A percentile compares a stretch with the other conserved stretches of the same genome.
phyloP scores from a whole-genome alignment of 2,329 filamentous ascomycete genomes.

The Anthostomella pinea region DNA sequence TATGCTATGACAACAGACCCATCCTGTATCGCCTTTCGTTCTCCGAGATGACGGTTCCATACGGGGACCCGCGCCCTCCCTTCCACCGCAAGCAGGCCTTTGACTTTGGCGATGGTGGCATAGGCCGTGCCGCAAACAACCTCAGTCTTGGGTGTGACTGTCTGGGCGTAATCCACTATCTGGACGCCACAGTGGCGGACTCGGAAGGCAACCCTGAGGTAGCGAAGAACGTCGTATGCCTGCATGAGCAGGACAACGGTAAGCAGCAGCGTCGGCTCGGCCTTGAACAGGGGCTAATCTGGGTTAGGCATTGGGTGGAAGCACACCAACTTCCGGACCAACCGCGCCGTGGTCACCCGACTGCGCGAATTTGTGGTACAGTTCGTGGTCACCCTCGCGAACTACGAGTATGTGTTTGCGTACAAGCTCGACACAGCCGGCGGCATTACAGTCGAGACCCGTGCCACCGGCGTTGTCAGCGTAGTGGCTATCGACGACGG shows the following conservation, averaged over 20 bases:
- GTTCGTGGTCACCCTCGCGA: constrained; percentile 65
- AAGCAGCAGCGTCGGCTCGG: not conserved
- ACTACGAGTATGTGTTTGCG: constrained; percentile 69
- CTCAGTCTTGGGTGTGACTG: constrained; percentile 66
- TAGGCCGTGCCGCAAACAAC: constrained; percentile 64
- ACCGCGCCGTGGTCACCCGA: constrained; percentile 58
- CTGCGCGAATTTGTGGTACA: constrained; percentile 63
- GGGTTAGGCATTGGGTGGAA: constrained; percentile 60
- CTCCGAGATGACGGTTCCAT: constrained; percentile 62
- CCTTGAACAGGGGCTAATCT: constrained; percentile 4
- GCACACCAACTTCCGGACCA: constrained; percentile 66
- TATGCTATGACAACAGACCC: constrained; percentile 58
- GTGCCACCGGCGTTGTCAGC: constrained; percentile 67
- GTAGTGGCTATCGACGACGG: constrained; percentile 59
- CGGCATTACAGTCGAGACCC: constrained; percentile 57
- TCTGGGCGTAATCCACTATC: constrained; percentile 61
- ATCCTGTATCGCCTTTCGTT: constrained; percentile 58
- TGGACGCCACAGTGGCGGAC: constrained; percentile 49
- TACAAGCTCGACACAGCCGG: constrained; percentile 64
- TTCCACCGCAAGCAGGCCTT: constrained; percentile 67
- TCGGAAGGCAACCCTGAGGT: constrained; percentile 51
- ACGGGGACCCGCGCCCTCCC: constrained; percentile 59
- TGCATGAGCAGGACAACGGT: constrained; percentile 67
- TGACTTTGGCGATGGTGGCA: constrained; percentile 65
- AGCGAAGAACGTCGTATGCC: constrained; percentile 60